These are phyloP conservation scores for Acrocalymma vagum DNA, from an alignment of 2,329 filamentous ascomycete species.

Conservation along the genomic window DNA sequence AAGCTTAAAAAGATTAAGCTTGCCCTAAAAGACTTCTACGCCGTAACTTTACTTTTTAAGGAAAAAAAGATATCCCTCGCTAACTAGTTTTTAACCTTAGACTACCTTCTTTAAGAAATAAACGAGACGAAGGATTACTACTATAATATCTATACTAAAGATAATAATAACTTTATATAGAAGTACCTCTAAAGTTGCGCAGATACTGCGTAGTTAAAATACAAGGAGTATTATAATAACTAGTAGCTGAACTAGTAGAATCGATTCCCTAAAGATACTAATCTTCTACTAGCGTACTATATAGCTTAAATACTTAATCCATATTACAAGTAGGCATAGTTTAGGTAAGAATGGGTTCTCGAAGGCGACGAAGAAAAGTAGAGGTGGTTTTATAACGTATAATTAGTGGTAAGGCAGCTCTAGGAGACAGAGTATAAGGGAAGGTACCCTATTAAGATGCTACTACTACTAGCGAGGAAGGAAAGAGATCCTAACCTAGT, in stretches of 20 bases:
- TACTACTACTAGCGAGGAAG: too few relatives aligned
- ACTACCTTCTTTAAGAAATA: constrained; percentile 5
- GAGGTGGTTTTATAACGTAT: constrained; percentile 2
- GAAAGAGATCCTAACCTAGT: too few relatives aligned
- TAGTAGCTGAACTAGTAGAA: constrained; percentile 6
- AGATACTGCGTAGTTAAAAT: constrained; percentile 2
- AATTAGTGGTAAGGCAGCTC: constrained; percentile 5
- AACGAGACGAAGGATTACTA: too few relatives aligned
- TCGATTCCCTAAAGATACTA: constrained; percentile 1
- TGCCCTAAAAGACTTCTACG: constrained; percentile 3
- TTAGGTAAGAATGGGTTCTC: constrained; percentile 6
- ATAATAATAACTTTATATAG: constrained; percentile 6
- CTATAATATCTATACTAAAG: too few relatives aligned
- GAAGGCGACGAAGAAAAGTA: constrained; percentile 3
- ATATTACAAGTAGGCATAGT: constrained; percentile 2
- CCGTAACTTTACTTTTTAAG: constrained; percentile 1
- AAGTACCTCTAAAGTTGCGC: constrained; percentile 4
- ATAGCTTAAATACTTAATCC: too few relatives aligned
- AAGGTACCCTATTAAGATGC: too few relatives aligned
- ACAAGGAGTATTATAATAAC: constrained; percentile 4
- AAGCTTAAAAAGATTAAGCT: constrained; percentile 3
- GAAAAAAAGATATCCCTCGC: constrained; percentile 2
- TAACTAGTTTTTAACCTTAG: constrained; percentile 2
- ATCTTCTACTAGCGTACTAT: constrained; percentile 5
- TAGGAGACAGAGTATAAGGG: too few relatives aligned